Base-by-base conservation (phyloP, 139 green algal genomes). In the Chlorella sp. region DNA sequence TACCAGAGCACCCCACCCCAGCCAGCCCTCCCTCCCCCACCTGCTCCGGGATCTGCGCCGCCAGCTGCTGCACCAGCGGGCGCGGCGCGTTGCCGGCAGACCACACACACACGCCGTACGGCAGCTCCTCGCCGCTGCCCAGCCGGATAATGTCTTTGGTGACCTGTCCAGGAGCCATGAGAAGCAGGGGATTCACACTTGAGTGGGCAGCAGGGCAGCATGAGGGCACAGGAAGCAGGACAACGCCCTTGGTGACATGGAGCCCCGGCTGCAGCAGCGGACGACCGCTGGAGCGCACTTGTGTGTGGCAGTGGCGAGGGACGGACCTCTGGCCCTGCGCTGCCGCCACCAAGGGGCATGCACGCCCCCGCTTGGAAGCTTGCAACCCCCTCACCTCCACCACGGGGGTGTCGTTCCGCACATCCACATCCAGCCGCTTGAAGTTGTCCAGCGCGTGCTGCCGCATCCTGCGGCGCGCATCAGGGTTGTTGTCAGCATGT, bases 31-130 rank as follows among this genome's bases (percentile, higher is more conserved):
- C 67, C n/a, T 32, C 32, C 1, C 67, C 34, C 11, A 81, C 76
- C 76, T 82, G 80, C 67, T 85, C 80, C 34, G 65, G 67, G n/a
- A 85, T 85, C 62, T 73, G 48, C 16, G 62, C 64, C 24, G 64
- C 62, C 51, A 76, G 44, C 17, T 65, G 32, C 80, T 83, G 62
- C 28, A 85, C 70, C 40, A 83, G 69, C n/a, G 85, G 85, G 48
- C 85, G 72, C 32, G 86, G 60, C 32, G 86, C 86, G 51, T 86
- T 85, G 87, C 91, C 91, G 41, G 90, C 89, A 38, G 56, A 86
- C 92, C 92, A 95, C 67, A 95, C 85, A 43, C 89, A 93, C 74
- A 95, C 72, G 75, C 92, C 91, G 58, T 91, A 94, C 38, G 84
- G 46, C 60, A 94, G 65, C 62, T 81, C 43, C 78, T 93, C 87